Evolutionary conservation across 2,329 filamentous ascomycete species (phyloP), one percentile per base, ranked within the genome.

Genomic region (Fusarium poae): DNA sequence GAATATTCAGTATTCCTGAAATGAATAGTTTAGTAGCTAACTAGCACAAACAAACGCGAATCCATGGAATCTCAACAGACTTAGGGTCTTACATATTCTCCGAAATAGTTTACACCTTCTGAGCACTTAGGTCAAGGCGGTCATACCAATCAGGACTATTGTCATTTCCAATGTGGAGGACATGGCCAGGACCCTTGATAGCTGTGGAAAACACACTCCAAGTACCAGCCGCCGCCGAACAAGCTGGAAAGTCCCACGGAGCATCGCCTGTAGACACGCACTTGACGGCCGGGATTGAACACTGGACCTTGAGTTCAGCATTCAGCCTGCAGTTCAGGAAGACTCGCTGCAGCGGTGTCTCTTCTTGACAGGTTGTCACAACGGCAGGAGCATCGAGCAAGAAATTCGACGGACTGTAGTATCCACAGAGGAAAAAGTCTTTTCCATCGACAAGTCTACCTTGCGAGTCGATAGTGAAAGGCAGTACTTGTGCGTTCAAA

Each of bases 1-100:
- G n/a, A n/a, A n/a, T n/a, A n/a, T n/a, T n/a, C n/a, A n/a, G 16
- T 9, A 34, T 34, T 0, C 0, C 16, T 34, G 16, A 8, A 3
- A 34, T 18, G 7, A 18, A 3, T 34, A 34, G 16, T 34, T 34
- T 8, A 34, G 32, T 34, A 16, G 1, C 16, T 2, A 18, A 34
- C n/a, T n/a, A 35, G 9, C 3, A 5, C 4, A 18, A 0, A 1
- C 10, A 35, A 2, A 35, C 4, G 1, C 16, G 16, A 35, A 18
- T 18, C 16, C 1, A 10, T 35, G 18, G 16, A 18, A 2, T 18
- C 8, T 16, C 9, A 10, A 35, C 8, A 27, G 16, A 9, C 18
- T 18, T 10, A 9, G 16, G 18, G 18, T 18, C 8, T 4, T 18
- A 35, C 2, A 18, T 5, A 16, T 8, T 9, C 16, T 35, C 16